A percentile compares a stretch with the other conserved stretches of the same genome.
phyloP scores from a whole-genome alignment of 805 yeast genomes.

The Yarrowia divulgata region DNA sequence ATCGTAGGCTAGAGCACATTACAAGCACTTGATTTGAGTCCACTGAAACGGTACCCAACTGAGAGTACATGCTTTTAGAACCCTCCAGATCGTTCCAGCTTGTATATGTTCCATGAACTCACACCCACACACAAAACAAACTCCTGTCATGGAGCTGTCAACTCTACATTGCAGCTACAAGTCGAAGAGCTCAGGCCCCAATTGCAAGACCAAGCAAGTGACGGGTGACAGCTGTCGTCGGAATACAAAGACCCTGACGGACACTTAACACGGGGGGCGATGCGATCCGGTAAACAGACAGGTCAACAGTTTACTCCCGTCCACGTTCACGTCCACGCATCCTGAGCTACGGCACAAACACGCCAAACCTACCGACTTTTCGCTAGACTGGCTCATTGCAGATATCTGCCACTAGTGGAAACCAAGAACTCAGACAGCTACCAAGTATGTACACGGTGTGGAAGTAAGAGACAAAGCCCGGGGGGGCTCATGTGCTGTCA shows the following conservation, averaged over 20 bases:
- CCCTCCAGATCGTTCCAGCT: too few species aligned
- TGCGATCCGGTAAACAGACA: too few species aligned
- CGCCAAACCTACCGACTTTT: background rate
- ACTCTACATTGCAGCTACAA: background rate
- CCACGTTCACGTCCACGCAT: too few species aligned
- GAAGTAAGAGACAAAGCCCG: background rate
- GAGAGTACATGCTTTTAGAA: too few species aligned
- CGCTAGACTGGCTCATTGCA: constrained; percentile 35
- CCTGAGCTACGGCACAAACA: background rate
- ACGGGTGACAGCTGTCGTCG: constrained; percentile 8
- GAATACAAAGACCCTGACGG: constrained; percentile 1
- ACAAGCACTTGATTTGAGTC: too few species aligned
- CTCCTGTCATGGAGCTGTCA: constrained; percentile 10
- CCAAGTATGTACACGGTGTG: background rate
- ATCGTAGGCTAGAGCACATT: too few species aligned
- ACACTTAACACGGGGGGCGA: background rate
- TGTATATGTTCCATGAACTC: too few species aligned
- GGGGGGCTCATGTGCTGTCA: background rate
- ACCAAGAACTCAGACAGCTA: constrained; percentile 11
- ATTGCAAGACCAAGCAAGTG: too few species aligned
- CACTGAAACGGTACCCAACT: too few species aligned
- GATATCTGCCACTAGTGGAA: constrained; percentile 31
- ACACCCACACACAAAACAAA: background rate
- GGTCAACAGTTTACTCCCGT: too few species aligned
- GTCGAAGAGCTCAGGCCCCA: background rate